Evolutionary conservation across 2,329 filamentous ascomycete genomes (phyloP).

Genomic region (Ceratocystis papillata): DNA sequence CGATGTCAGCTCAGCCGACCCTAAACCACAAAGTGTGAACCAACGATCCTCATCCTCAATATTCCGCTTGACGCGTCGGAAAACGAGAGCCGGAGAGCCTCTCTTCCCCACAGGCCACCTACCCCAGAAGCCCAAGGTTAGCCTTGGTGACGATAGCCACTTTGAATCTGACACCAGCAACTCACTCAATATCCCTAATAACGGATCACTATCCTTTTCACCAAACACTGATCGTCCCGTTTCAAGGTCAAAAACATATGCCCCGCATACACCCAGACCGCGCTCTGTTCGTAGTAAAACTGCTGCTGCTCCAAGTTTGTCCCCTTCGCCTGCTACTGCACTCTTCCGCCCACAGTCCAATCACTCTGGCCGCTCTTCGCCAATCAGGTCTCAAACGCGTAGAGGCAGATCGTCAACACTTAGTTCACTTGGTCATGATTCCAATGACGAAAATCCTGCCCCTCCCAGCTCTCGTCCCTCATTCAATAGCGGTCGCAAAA

Average conservation of each 20-base stretch:
- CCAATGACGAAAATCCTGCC: conserved; percentile 57
- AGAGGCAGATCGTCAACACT: conserved; percentile 81
- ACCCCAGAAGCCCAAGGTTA: conserved; percentile 55
- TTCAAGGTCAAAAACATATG: conserved; percentile 10
- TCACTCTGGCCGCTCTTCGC: conserved; percentile 56
- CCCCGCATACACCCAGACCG: conserved; percentile 20
- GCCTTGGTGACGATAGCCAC: conserved; percentile 22
- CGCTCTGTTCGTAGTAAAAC: conserved; percentile 24
- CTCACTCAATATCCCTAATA: conserved; percentile 16
- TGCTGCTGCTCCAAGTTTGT: conserved; percentile 30
- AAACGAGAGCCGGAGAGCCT: conserved; percentile 60
- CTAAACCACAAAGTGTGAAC: conserved; percentile 8
- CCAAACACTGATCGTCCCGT: conserved; percentile 11
- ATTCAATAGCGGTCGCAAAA: conserved; percentile 81
- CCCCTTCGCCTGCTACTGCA: conserved; percentile 39
- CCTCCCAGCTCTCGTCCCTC: conserved; percentile 64
- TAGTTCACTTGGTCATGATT: conserved; percentile 66
- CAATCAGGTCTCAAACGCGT: conserved; percentile 49
- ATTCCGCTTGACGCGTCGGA: conserved; percentile 69
- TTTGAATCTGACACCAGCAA: conserved; percentile 20
- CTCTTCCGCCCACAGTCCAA: conserved; percentile 41
- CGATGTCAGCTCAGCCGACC: conserved; percentile 66
- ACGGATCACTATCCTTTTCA: conserved; percentile 15
- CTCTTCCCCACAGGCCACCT: conserved; percentile 79
- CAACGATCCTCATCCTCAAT: conserved; percentile 32